phyloP scores from a whole-genome alignment of 257 asterid genomes.

The Euphrasia confusa region DNA sequence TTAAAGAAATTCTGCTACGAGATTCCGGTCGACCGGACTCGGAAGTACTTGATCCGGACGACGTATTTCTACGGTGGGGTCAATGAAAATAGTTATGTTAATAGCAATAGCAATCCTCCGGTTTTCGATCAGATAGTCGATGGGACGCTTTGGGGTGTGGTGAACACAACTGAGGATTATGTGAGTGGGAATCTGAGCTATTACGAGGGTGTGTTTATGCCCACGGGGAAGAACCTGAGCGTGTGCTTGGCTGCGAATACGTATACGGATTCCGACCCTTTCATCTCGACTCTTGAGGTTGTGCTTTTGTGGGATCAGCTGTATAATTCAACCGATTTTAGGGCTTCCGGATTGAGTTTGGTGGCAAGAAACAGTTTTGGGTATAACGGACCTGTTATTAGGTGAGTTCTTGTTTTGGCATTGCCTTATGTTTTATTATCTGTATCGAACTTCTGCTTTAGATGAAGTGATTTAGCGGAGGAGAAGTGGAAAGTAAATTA shows the following conservation, averaged over 20 bases:
- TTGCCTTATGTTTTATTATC: slow-evolving; percentile 3
- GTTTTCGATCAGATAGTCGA: slow-evolving; percentile 92
- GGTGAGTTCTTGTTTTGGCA: slow-evolving; percentile 42
- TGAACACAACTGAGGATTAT: slow-evolving; percentile 80
- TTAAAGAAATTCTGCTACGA: slow-evolving; percentile 82
- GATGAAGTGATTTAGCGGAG: background rate
- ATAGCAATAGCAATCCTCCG: slow-evolving; percentile 38
- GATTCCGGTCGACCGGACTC: slow-evolving; percentile 54
- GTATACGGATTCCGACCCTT: slow-evolving; percentile 90
- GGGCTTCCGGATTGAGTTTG: slow-evolving; percentile 45
- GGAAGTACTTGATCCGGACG: slow-evolving; percentile 64
- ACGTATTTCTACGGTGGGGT: slow-evolving; percentile 81
- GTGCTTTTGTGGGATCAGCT: slow-evolving; percentile 62
- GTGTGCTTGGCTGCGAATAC: slow-evolving; percentile 81
- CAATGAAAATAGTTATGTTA: slow-evolving; percentile 49
- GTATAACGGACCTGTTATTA: slow-evolving; percentile 51
- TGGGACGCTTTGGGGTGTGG: slow-evolving; percentile 84
- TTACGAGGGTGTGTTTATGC: slow-evolving; percentile 70
- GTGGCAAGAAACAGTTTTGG: slow-evolving; percentile 87
- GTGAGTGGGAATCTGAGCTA: slow-evolving; percentile 31
- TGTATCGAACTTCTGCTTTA: background rate
- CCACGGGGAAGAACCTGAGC: slow-evolving; percentile 68
- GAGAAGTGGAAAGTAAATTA: background rate
- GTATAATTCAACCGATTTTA: slow-evolving; percentile 85
- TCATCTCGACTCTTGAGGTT: slow-evolving; percentile 81